Conservation (phyloP, 73 alveolate species). For the Tetrahymena thermophila region DNA sequence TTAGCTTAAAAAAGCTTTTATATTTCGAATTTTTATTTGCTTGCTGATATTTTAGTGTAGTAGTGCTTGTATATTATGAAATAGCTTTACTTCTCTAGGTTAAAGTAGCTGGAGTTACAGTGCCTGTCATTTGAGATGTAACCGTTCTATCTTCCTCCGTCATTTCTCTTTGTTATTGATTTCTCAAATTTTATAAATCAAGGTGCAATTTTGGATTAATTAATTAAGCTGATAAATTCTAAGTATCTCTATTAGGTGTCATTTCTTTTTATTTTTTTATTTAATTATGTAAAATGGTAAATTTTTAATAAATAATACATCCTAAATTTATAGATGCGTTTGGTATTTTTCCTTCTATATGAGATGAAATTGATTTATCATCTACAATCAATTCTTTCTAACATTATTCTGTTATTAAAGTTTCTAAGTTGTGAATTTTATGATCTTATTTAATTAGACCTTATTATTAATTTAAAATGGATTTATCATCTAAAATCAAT, state of each 20-base stretch:
- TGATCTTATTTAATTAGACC: too few species aligned
- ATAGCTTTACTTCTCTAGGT: background rate
- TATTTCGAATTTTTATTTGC: background rate
- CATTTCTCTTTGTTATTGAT: background rate
- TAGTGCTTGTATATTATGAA: background rate
- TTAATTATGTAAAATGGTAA: too few species aligned
- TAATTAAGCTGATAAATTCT: background rate
- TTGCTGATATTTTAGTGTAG: background rate
- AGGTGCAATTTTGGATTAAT: background rate
- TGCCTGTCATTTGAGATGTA: background rate
- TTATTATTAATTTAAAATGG: background rate
- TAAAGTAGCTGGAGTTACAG: background rate
- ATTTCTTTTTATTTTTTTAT: background rate
- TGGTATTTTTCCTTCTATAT: background rate
- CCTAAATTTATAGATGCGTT: too few species aligned
- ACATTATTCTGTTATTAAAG: background rate
- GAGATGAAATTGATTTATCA: background rate
- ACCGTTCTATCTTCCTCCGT: background rate
- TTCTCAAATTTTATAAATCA: background rate
- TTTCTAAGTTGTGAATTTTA: too few species aligned
- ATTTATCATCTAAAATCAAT: background rate
- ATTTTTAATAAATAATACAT: background rate
- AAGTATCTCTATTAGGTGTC: background rate
- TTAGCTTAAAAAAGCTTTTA: background rate
- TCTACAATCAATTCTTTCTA: background rate